A percentile compares a stretch with the other conserved stretches of the same genome.
Conservation (phyloP, 345 rosid genomes). For the Rhodamnia argentea region DNA sequence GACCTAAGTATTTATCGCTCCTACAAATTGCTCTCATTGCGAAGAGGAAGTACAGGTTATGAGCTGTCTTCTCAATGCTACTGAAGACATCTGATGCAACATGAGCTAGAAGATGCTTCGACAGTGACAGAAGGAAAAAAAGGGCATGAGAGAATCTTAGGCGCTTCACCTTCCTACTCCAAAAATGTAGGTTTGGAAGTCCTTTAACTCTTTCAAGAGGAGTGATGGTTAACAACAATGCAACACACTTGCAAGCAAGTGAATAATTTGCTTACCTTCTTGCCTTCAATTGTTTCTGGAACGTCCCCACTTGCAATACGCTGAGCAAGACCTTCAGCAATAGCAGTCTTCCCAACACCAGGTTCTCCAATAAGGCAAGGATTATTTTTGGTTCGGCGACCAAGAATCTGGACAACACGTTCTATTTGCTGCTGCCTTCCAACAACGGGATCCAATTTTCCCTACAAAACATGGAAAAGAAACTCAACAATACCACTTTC, state of each 20-base stretch:
- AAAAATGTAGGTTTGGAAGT: not conserved
- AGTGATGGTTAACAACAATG: not conserved
- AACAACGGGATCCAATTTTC: constrained; percentile 96
- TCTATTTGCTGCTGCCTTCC: constrained; percentile 97
- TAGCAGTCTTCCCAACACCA: constrained; percentile 99
- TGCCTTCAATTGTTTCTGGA: constrained; percentile 95
- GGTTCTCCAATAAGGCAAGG: constrained; percentile 99
- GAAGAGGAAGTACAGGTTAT: not conserved
- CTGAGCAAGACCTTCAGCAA: constrained; percentile 99
- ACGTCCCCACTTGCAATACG: constrained; percentile 88
- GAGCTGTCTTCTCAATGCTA: not conserved
- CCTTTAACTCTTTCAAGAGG: not conserved
- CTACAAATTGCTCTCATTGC: not conserved
- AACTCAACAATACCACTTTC: not conserved
- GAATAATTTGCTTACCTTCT: constrained; percentile 45
- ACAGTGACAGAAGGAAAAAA: not conserved
- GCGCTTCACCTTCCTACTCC: not conserved
- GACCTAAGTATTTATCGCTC: not conserved
- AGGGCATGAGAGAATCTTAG: not conserved
- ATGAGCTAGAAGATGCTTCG: not conserved
- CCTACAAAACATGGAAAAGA: constrained; percentile 30
- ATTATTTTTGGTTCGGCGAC: constrained; percentile 92
- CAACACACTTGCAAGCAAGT: not conserved
- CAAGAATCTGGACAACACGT: constrained; percentile 92
- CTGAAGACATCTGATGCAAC: not conserved